Evolutionary conservation across 192 early-diverging fungal species (phyloP).

Genomic region (Podila epicladia): DNA sequence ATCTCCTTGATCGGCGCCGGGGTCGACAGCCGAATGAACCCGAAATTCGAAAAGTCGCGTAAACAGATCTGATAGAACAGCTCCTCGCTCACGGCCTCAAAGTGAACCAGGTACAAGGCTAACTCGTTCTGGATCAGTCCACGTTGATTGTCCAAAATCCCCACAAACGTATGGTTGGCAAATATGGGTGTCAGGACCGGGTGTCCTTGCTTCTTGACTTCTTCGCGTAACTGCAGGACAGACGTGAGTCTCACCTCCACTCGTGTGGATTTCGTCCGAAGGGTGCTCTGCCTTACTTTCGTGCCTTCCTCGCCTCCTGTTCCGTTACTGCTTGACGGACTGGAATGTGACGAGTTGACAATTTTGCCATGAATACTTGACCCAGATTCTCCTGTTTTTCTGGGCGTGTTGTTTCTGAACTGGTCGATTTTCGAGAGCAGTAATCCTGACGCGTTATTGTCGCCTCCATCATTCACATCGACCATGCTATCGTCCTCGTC

Average conservation of each 20-base stretch:
- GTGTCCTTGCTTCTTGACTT: constrained; percentile 70
- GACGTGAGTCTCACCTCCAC: constrained; percentile 87
- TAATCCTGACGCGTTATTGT: constrained; percentile 1
- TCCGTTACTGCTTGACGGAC: neutral
- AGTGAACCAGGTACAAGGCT: constrained; percentile 87
- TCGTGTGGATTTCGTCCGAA: constrained; percentile 36
- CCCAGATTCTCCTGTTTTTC: neutral
- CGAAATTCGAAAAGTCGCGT: constrained; percentile 90
- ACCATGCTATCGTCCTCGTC: constrained; percentile 28
- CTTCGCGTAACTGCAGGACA: constrained; percentile 79
- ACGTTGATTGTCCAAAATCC: constrained; percentile 79
- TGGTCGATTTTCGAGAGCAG: constrained; percentile 26
- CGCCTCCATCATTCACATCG: neutral
- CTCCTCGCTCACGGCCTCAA: constrained; percentile 79
- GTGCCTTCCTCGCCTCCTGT: neutral
- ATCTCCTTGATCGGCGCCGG: constrained; percentile 76
- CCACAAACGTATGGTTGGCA: constrained; percentile 87
- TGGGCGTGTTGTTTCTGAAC: constrained; percentile 12
- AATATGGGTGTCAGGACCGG: constrained; percentile 82
- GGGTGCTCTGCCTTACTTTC: neutral
- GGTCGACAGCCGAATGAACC: constrained; percentile 69
- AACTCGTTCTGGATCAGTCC: constrained; percentile 91
- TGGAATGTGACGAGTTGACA: neutral
- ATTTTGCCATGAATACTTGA: neutral
- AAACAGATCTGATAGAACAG: constrained; percentile 91